phyloP scores from a whole-genome alignment of 208 protist genomes.

The Blastocrithidia nonstop region DNA sequence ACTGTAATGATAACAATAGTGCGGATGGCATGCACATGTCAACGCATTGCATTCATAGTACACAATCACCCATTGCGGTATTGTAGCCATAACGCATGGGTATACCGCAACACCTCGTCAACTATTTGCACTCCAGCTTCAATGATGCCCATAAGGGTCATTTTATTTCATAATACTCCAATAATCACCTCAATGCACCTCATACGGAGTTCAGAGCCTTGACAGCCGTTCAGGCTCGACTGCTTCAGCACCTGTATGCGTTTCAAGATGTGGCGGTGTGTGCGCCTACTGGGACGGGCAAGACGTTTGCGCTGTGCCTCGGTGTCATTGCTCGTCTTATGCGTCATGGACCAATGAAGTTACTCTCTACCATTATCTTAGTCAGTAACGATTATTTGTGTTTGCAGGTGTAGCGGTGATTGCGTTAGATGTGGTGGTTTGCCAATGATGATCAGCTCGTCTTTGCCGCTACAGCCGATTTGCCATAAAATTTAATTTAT shows the following conservation, averaged over 20 bases:
- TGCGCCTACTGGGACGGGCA: slow-evolving; percentile 79
- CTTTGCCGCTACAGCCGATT: slow-evolving; percentile 50
- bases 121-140: slow-evolving; percentile 34
- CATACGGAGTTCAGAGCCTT: slow-evolving; percentile 12
- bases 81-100: slow-evolving; percentile 73
- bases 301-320: slow-evolving; percentile 77
- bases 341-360: slow-evolving; percentile 80
- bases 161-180: not conserved
- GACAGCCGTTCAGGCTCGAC: slow-evolving; percentile 69
- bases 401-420: slow-evolving; percentile 64
- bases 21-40: slow-evolving; percentile 8
- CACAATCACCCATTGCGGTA: slow-evolving; percentile 37
- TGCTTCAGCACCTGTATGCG: slow-evolving; percentile 79
- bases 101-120: slow-evolving; percentile 49
- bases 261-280: slow-evolving; percentile 72
- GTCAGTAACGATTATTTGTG: slow-evolving; percentile 62
- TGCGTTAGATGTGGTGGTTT: slow-evolving; percentile 84
- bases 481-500: slow-evolving; percentile 44
- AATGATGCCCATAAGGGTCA: slow-evolving; percentile 8
- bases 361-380: slow-evolving; percentile 63
- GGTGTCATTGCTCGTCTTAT: slow-evolving; percentile 69
- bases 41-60: no score
- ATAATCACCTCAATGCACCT: not conserved
- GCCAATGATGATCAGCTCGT: slow-evolving; percentile 64
- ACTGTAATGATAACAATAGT: slow-evolving; percentile 2